Evolutionary conservation across 805 yeast genomes (phyloP).

Genomic region (Wickerhamomyces chaumierensis): DNA sequence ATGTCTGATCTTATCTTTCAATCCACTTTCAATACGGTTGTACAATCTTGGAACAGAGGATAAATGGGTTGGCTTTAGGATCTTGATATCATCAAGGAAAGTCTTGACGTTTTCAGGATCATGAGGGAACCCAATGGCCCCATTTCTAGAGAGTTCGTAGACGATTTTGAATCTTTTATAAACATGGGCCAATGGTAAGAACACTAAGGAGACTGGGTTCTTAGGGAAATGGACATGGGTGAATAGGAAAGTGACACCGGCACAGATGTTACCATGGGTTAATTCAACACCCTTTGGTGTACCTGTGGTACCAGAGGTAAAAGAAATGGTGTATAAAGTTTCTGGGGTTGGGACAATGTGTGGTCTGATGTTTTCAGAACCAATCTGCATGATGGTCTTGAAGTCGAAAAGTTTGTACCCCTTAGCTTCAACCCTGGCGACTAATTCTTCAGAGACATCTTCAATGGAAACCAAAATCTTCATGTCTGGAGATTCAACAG

Average conservation of each 20-base stretch:
- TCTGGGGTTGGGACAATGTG: constrained; percentile 39
- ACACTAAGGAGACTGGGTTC: constrained; percentile 24
- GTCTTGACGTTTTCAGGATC: constrained; percentile 38
- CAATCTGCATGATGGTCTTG: constrained; percentile 26
- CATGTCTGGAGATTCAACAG: constrained; percentile 32
- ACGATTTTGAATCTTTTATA: constrained; percentile 37
- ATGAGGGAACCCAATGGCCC: constrained; percentile 40
- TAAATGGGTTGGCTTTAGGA: constrained; percentile 40
- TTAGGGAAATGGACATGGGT: constrained; percentile 21
- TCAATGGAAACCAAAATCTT: constrained; percentile 50
- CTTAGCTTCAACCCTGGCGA: constrained; percentile 20
- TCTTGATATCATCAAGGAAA: constrained; percentile 46
- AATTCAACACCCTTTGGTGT: constrained; percentile 60
- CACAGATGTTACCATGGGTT: constrained; percentile 38
- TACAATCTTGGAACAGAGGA: constrained; percentile 55
- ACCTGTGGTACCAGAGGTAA: constrained; percentile 72
- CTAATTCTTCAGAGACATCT: constrained; percentile 21
- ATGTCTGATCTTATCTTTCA: constrained; percentile 35
- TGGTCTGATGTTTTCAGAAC: constrained; percentile 29
- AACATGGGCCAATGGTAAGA: constrained; percentile 51
- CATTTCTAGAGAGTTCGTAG: constrained; percentile 35
- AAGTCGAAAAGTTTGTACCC: constrained; percentile 23
- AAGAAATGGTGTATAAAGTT: constrained; percentile 48
- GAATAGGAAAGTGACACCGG: constrained; percentile 35
- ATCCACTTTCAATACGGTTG: constrained; percentile 49